Evolutionary conservation across 306 rosid species (phyloP).

Genomic region (Erythrophleum fordii): DNA sequence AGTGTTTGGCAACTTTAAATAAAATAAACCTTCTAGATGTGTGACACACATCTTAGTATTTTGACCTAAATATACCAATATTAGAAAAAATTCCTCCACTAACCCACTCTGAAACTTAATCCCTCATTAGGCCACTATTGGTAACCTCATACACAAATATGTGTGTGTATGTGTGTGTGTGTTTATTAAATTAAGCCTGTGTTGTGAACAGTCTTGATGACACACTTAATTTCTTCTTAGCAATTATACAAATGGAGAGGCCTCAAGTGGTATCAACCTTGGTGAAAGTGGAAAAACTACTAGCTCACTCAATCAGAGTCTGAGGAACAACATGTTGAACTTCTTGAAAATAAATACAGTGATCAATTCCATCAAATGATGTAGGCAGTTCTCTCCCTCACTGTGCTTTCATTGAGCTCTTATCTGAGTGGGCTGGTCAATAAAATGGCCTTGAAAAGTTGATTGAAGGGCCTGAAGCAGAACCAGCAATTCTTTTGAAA

Average conservation of each 20-base stretch:
- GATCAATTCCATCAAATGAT: conserved; percentile 23
- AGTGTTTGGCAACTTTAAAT: conserved; percentile 13
- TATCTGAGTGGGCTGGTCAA: conserved; percentile 50
- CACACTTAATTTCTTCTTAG: not conserved
- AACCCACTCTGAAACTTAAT: not conserved
- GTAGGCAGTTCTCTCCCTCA: conserved; percentile 19
- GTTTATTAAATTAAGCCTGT: not conserved
- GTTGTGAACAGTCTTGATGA: not conserved
- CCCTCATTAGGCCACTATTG: not conserved
- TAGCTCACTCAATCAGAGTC: conserved; percentile 35
- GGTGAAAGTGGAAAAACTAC: conserved; percentile 35
- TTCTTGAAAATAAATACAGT: conserved; percentile 43
- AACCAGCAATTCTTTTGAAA: conserved; percentile 72
- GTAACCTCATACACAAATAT: not conserved
- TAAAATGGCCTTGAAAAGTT: conserved; percentile 66
- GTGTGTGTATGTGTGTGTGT: not conserved
- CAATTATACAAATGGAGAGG: conserved; percentile 38
- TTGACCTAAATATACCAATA: not conserved
- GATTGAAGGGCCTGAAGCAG: conserved; percentile 70
- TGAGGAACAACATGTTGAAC: conserved; percentile 66
- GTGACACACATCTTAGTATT: not conserved
- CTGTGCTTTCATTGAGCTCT: conserved; percentile 45
- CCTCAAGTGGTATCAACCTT: not conserved
- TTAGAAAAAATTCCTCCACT: not conserved
- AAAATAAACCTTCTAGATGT: conserved; percentile 5